Conservation (phyloP, 257 asterid genomes). For the Lycium ferocissimum region DNA sequence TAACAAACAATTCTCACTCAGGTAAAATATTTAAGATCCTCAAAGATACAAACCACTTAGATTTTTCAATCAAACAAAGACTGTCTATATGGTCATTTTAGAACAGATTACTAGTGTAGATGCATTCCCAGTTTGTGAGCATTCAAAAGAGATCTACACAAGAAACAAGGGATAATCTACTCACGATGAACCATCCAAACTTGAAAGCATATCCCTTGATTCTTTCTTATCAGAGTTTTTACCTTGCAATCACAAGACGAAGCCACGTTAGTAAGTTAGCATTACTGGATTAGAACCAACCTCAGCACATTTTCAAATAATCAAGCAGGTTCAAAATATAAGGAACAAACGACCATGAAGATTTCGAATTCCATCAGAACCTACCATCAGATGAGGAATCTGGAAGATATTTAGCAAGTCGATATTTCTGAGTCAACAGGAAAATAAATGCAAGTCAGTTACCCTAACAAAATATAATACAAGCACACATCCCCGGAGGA, state of each 20-base stretch:
- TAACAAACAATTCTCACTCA: conserved; percentile 31
- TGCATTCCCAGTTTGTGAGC: not conserved
- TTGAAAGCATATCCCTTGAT: conserved; percentile 74
- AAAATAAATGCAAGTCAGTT: conserved; percentile 37
- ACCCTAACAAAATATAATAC: not conserved
- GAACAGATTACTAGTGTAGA: not conserved
- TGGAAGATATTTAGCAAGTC: conserved; percentile 99
- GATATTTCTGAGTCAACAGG: conserved; percentile 72
- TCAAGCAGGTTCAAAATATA: not conserved
- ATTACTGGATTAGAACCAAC: not conserved
- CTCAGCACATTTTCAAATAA: not conserved
- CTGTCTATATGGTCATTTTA: conserved; percentile 19
- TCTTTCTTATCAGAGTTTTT: conserved; percentile 81
- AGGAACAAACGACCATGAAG: not conserved
- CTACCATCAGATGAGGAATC: conserved; percentile 95
- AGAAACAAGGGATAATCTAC: conserved; percentile 43
- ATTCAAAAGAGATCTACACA: not conserved
- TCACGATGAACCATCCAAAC: conserved; percentile 94
- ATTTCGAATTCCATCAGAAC: conserved; percentile 27
- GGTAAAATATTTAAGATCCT: not conserved
- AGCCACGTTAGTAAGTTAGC: not conserved
- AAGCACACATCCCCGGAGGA: not conserved
- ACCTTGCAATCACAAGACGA: conserved; percentile 51
- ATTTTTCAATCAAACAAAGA: not conserved
- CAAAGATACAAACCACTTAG: not conserved